These are phyloP conservation scores for Immersiella caudata DNA, from an alignment of 495 filamentous ascomycete genomes.

Conservation along the genomic window DNA sequence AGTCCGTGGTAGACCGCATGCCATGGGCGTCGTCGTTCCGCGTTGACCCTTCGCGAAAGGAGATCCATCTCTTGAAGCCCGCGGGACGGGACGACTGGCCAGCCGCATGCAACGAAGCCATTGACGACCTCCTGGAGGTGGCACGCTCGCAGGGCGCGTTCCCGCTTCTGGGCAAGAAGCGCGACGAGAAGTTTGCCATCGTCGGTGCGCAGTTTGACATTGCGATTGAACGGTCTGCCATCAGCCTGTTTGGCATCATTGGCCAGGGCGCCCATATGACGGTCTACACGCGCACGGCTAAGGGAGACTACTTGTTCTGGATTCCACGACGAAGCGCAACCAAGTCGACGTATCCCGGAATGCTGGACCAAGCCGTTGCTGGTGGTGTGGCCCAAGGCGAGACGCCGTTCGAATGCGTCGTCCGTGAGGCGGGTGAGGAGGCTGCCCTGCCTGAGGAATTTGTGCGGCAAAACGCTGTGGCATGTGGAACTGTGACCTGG, in stretches of 20 bases:
- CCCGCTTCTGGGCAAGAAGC: not conserved
- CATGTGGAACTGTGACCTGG: conserved; percentile 48
- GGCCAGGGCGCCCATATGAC: not conserved
- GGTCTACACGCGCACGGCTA: not conserved
- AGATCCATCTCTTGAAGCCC: not conserved
- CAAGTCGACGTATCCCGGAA: conserved; percentile 54
- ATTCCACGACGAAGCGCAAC: conserved; percentile 49
- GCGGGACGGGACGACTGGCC: not conserved
- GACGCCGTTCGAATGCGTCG: conserved; percentile 51
- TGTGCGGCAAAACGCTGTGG: conserved; percentile 32
- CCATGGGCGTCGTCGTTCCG: not conserved
- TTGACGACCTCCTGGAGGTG: not conserved
- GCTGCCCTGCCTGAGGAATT: conserved; percentile 46
- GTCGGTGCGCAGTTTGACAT: not conserved
- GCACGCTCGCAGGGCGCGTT: not conserved
- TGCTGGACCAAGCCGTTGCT: conserved; percentile 60
- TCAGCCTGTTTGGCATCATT: not conserved
- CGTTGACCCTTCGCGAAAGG: not conserved
- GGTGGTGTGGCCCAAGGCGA: conserved; percentile 52
- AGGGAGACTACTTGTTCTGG: conserved; percentile 43
- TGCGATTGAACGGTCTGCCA: not conserved
- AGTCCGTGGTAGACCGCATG: not conserved
- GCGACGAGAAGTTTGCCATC: not conserved
- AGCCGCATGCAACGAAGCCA: not conserved
- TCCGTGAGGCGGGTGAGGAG: conserved; percentile 60